Percentiles rank a stretch among this genome's conserved stretches.
Evolutionary conservation across 768 basidiomycete species (phyloP).

Genomic region (Pisolithus microcarpus): DNA sequence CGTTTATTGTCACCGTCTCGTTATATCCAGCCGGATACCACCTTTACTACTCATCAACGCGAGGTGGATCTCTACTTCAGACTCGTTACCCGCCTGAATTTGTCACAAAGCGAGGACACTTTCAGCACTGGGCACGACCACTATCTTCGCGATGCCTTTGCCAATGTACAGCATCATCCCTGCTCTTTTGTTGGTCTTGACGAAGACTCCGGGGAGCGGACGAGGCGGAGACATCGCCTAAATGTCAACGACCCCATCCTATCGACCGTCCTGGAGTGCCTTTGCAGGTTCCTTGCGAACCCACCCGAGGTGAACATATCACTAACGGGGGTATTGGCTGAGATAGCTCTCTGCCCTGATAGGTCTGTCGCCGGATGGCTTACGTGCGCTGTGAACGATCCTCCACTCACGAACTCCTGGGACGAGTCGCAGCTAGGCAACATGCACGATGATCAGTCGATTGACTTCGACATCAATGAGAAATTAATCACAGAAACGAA

Average conservation of each 20-base stretch:
- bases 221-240: slow-evolving; percentile 62
- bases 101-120: slow-evolving; percentile 56
- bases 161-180: slow-evolving; percentile 57
- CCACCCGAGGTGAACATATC: slow-evolving; percentile 83
- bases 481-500: slow-evolving; percentile 51
- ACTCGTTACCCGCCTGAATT: slow-evolving; percentile 72
- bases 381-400: slow-evolving; percentile 52
- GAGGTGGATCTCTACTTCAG: slow-evolving; percentile 78
- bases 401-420: slow-evolving; percentile 6
- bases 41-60: slow-evolving; percentile 73
- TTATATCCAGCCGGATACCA: slow-evolving; percentile 62
- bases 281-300: slow-evolving; percentile 79
- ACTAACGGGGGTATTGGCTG: slow-evolving; percentile 74
- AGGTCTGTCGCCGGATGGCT: slow-evolving; percentile 87
- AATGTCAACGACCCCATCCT: slow-evolving; percentile 74
- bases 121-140: slow-evolving; percentile 85
- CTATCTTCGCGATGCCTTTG: slow-evolving; percentile 71
- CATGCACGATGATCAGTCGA: slow-evolving; percentile 73
- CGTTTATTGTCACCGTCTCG: slow-evolving; percentile 10
- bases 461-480: slow-evolving; percentile 69
- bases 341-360: slow-evolving; percentile 78
- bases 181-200: slow-evolving; percentile 46
- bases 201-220: slow-evolving; percentile 30
- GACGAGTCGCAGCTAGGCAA: slow-evolving; percentile 26
- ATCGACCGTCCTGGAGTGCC: slow-evolving; percentile 56